Percentiles rank a stretch among this genome's conserved stretches.
These are phyloP conservation scores for Syzygium jambos DNA, from an alignment of 345 rosid species.

Conservation along the genomic window DNA sequence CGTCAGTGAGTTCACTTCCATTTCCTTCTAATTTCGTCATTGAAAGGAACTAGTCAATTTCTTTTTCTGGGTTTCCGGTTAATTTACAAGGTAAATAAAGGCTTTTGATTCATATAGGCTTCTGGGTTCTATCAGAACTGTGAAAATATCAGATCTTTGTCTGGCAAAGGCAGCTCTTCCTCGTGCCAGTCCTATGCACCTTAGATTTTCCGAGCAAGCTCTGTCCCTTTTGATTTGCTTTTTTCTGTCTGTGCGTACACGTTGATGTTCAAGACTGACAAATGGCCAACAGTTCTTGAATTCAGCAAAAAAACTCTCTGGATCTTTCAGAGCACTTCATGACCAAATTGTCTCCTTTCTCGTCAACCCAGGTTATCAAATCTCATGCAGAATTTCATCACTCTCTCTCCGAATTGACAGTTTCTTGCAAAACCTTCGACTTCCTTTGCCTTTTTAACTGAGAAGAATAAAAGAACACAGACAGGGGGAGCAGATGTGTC, in stretches of 20 bases:
- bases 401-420: background rate
- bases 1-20: constrained; percentile 36
- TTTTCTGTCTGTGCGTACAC: background rate
- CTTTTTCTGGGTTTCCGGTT: background rate
- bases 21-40: background rate
- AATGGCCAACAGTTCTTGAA: background rate
- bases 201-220: background rate
- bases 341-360: background rate
- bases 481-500: background rate
- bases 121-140: background rate
- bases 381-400: background rate
- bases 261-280: background rate
- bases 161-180: background rate
- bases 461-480: background rate
- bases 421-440: background rate
- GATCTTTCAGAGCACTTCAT: background rate
- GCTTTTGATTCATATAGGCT: background rate
- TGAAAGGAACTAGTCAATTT: background rate
- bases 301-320: background rate
- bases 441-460: background rate
- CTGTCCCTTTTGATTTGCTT: background rate
- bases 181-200: background rate
- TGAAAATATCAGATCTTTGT: background rate
- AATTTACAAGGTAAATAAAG: background rate
- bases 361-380: background rate